Conservation (phyloP, 2,329 filamentous ascomycete species). For the Pestalotiopsis sp. region DNA sequence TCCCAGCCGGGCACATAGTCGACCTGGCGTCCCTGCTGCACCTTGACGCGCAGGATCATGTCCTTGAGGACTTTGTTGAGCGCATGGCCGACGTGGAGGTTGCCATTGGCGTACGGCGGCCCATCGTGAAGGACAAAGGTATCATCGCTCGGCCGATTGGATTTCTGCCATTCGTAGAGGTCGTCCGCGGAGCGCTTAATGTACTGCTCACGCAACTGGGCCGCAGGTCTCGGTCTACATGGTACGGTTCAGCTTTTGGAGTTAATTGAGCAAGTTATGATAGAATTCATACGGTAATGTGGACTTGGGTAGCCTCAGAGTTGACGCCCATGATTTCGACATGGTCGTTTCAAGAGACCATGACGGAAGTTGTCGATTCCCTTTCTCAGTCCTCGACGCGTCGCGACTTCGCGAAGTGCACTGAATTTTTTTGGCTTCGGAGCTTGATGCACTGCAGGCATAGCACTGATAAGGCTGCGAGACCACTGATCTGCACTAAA, state of each 20-base stretch:
- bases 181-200: conserved; percentile 82
- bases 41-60: conserved; percentile 80
- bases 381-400: background rate
- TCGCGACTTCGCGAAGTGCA: background rate
- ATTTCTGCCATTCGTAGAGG: conserved; percentile 84
- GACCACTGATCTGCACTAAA: conserved; percentile 1
- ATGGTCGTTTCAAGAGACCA: conserved; percentile 15
- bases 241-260: conserved; percentile 20
- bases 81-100: conserved; percentile 89
- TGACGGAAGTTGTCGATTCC: conserved; percentile 5
- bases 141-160: conserved; percentile 52
- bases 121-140: conserved; percentile 91
- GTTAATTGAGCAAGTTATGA: background rate
- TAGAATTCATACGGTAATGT: conserved; percentile 64
- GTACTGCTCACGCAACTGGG: conserved; percentile 57
- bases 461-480: background rate
- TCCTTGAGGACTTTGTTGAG: conserved; percentile 98
- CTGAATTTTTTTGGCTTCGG: background rate
- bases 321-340: conserved; percentile 65
- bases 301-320: conserved; percentile 74
- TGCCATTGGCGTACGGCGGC: conserved; percentile 94
- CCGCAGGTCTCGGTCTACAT: conserved; percentile 53
- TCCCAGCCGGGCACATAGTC: conserved; percentile 94
- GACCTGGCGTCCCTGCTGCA: conserved; percentile 76
- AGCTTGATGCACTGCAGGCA: background rate